A percentile compares a stretch with the other conserved stretches of the same genome.
phyloP scores from a whole-genome alignment of 352 stramenopile species.

The Thalassiosira livingstoniorum region DNA sequence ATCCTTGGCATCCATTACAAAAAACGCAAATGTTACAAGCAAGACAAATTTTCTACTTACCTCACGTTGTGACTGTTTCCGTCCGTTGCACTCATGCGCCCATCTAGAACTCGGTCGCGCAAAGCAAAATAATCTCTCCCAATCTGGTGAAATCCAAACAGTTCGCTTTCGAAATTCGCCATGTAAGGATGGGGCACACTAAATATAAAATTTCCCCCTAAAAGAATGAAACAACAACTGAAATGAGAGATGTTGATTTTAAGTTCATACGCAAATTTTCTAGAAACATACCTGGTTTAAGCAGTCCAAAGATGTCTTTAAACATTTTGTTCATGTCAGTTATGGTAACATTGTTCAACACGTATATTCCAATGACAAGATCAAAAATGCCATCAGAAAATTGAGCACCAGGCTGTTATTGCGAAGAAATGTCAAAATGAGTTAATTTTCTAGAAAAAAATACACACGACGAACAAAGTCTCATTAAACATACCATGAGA shows the following conservation, averaged over 20 bases:
- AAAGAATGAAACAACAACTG: background rate
- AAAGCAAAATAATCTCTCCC: conserved; percentile 3
- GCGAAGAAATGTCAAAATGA: background rate
- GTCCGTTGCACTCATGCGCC: background rate
- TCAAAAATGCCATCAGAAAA: conserved; percentile 23
- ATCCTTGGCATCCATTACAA: background rate
- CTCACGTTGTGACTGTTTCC: background rate
- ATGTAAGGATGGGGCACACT: conserved; percentile 23
- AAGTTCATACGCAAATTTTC: too few relatives aligned
- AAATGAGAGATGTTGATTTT: background rate
- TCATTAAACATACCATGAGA: conserved; percentile 9
- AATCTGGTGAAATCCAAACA: background rate
- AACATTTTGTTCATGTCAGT: conserved; percentile 34
- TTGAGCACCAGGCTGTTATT: conserved; percentile 1
- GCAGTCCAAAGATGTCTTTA: conserved; percentile 5
- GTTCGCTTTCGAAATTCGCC: background rate
- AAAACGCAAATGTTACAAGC: too few relatives aligned
- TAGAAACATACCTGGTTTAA: conserved; percentile 33
- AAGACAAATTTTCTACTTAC: too few relatives aligned
- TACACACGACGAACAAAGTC: background rate
- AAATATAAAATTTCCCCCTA: conserved; percentile 23
- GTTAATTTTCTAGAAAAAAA: background rate
- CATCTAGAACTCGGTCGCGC: background rate
- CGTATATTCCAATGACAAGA: conserved; percentile 5
- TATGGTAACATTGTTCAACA: conserved; percentile 33